Base-by-base conservation (phyloP, 2,329 filamentous ascomycete species). In the Aspergillus calidoustus region DNA sequence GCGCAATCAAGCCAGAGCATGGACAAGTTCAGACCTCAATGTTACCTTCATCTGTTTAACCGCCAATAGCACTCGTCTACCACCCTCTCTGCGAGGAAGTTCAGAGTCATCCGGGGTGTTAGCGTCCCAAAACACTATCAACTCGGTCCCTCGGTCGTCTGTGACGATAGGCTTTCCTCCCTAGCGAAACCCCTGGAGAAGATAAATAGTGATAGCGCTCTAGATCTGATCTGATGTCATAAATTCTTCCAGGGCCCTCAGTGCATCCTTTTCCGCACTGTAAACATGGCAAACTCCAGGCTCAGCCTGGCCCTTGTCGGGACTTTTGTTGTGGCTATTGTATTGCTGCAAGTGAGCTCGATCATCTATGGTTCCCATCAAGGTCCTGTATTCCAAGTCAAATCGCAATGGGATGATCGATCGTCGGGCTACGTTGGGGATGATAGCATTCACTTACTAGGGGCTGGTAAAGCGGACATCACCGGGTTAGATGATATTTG, bases 391-490 rank as follows among this genome's bases (percentile, higher is more conserved):
- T 57, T 68, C 52, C 55, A 54, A 63, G 60, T 53, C 59, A 65
- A 63, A 60, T 65, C 57, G 57, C 66, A 54, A 54, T 72, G 71
- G 68, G 68, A 66, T 62, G 66, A 66, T 52, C 67, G 71, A 50
- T 61, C 70, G 7, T 66, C 57, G 8, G 59, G 63, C 17, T 62
- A 62, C 11, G 57, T 59, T 8, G 49, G 59, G 7, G 70, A 75
- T 56, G 77, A 80, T 61, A 76, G 78, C 54, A 76, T 82, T 44
- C 91, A 90, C 69, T 74, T 91, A 7, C 76, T 91, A 22, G 89
- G 89, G 23, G 87, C 89, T 23, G 89, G 89, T 28, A 91, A 89
- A 74, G 89, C 86, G 11, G 89, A 91, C 74, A 89, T 91, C 67
- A 91, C 89, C 53, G 89, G 89, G 84, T 88, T 81, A 28, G 19